A percentile compares a stretch with the other conserved stretches of the same genome.
These are phyloP conservation scores for Juglanconis juglandina DNA, from an alignment of 2,329 filamentous ascomycete genomes.

Conservation along the genomic window DNA sequence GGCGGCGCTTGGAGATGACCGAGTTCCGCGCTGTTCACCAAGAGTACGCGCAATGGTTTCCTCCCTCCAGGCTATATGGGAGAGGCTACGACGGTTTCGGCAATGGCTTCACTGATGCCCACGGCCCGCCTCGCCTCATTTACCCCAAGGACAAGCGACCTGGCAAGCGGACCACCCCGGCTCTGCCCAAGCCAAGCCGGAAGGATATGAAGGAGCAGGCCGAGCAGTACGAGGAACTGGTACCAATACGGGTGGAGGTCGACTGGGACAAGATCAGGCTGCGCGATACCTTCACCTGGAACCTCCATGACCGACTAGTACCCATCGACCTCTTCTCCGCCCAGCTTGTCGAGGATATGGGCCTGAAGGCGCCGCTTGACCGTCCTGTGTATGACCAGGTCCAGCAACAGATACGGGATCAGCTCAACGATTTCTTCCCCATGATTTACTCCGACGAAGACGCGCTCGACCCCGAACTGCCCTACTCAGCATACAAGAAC, in stretches of 20 bases:
- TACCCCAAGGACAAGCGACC: conserved; percentile 78
- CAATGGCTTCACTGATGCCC: conserved; percentile 76
- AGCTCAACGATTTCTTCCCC: conserved; percentile 89
- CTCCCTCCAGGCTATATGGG: conserved; percentile 58
- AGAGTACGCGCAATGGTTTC: conserved; percentile 54
- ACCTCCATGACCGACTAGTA: conserved; percentile 85
- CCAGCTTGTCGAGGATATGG: conserved; percentile 88
- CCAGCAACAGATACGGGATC: conserved; percentile 73
- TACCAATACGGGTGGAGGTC: conserved; percentile 87
- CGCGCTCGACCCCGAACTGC: conserved; percentile 80
- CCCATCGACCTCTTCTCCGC: conserved; percentile 78
- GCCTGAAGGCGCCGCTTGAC: conserved; percentile 67
- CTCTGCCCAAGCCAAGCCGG: conserved; percentile 65
- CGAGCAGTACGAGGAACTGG: conserved; percentile 85
- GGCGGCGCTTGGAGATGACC: conserved; percentile 64
- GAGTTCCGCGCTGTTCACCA: conserved; percentile 63
- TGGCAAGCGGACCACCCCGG: conserved; percentile 70
- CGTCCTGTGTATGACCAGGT: conserved; percentile 62
- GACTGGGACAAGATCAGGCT: conserved; percentile 95
- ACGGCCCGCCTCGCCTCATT: conserved; percentile 65
- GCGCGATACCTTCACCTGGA: conserved; percentile 98
- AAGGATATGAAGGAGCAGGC: conserved; percentile 83
- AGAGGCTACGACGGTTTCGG: conserved; percentile 85
- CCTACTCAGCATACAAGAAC: conserved; percentile 94
- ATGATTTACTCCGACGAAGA: conserved; percentile 89